Conservation (phyloP, 2,329 filamentous ascomycete species). For the Hypoxylon rubiginosum region DNA sequence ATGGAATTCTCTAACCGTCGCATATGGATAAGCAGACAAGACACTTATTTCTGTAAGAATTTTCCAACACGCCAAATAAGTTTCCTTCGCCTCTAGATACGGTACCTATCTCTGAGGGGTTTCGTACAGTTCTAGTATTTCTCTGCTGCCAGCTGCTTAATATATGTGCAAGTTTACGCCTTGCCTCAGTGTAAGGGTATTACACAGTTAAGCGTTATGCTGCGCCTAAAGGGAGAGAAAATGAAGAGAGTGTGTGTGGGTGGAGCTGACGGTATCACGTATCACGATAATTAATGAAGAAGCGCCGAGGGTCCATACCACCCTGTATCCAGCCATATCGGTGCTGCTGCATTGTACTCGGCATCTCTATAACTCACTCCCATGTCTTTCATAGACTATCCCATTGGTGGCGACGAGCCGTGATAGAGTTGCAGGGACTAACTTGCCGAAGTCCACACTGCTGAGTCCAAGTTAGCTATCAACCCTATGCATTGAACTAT, state of each 20-base stretch:
- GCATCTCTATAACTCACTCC: slow-evolving; percentile 14
- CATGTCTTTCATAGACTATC: not conserved
- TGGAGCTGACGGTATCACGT: slow-evolving; percentile 32
- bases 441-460: slow-evolving; percentile 1
- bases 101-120: not conserved
- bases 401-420: slow-evolving; percentile 22
- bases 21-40: slow-evolving; percentile 8
- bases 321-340: slow-evolving; percentile 11
- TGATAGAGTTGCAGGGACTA: slow-evolving; percentile 37
- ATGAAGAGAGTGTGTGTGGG: slow-evolving; percentile 7
- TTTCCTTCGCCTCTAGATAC: not conserved
- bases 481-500: not conserved
- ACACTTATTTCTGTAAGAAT: not conserved
- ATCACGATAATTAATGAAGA: slow-evolving; percentile 34
- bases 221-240: slow-evolving; percentile 7
- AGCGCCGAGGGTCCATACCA: slow-evolving; percentile 31
- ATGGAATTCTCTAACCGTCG: not conserved
- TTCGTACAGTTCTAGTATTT: not conserved
- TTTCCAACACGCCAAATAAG: not conserved
- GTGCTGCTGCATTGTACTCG: slow-evolving; percentile 12
- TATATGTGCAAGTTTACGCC: not conserved
- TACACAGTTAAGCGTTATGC: slow-evolving; percentile 7
- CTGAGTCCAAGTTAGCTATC: not conserved
- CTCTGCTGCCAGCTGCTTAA: not conserved
- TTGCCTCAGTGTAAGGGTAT: not conserved